Percentiles rank a stretch among this genome's conserved stretches.
phyloP scores from a whole-genome alignment of 768 basidiomycete species.

The Suillus spraguei region DNA sequence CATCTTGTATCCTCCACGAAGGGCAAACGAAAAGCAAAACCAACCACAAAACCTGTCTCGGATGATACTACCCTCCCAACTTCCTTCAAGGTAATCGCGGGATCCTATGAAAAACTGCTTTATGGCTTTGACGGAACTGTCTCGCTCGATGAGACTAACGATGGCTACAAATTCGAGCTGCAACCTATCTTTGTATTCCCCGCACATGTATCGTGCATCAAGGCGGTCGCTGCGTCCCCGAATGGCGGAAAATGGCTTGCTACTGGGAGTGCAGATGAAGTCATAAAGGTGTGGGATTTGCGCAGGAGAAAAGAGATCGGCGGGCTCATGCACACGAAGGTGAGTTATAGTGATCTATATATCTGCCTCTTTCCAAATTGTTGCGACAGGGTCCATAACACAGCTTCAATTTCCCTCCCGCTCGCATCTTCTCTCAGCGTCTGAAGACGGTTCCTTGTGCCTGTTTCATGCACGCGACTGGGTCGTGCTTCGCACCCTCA shows the following conservation, averaged over 20 bases:
- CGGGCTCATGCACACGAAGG: slow-evolving; percentile 95
- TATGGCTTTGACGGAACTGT: slow-evolving; percentile 83
- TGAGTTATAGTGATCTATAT: slow-evolving; percentile 33
- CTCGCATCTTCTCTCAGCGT: slow-evolving; percentile 88
- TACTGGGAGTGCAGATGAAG: slow-evolving; percentile 94
- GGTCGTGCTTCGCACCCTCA: slow-evolving; percentile 83
- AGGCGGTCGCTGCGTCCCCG: slow-evolving; percentile 86
- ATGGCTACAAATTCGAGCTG: slow-evolving; percentile 42
- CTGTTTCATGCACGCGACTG: slow-evolving; percentile 95
- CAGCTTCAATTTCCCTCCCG: slow-evolving; percentile 83
- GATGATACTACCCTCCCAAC: slow-evolving; percentile 40
- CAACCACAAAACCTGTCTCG: slow-evolving; percentile 5
- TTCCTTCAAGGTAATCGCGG: slow-evolving; percentile 85
- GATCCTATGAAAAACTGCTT: slow-evolving; percentile 95
- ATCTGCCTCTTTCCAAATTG: slow-evolving; percentile 5
- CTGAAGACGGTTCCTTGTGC: slow-evolving; percentile 89
- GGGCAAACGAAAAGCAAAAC: slow-evolving; percentile 32
- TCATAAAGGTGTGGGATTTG: slow-evolving; percentile 96
- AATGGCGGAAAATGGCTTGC: slow-evolving; percentile 95
- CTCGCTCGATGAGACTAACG: slow-evolving; percentile 26
- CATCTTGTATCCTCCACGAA: slow-evolving; percentile 23
- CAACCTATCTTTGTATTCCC: slow-evolving; percentile 95
- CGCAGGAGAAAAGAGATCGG: slow-evolving; percentile 91
- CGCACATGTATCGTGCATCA: slow-evolving; percentile 92
- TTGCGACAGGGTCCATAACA: slow-evolving; percentile 81